Percentiles rank a stretch among this genome's conserved stretches.
Conservation (phyloP, 345 rosid genomes). For the Populus davidiana region DNA sequence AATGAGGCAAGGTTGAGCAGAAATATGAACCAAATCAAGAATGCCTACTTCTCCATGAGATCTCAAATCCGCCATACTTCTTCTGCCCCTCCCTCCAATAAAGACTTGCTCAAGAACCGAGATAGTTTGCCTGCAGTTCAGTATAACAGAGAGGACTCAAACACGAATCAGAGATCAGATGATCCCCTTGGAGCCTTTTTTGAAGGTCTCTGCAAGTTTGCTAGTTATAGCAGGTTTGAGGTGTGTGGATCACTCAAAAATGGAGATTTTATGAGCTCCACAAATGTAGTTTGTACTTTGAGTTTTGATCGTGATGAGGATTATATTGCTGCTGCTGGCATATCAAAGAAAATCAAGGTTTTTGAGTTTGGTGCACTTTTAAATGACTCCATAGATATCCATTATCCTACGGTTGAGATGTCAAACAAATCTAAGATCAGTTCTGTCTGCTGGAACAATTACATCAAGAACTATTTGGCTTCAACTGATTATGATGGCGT, state of each 20-base stretch:
- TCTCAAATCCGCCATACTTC: conserved; percentile 40
- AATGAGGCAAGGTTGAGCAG: conserved; percentile 37
- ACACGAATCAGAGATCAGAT: conserved; percentile 9
- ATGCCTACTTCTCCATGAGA: conserved; percentile 75
- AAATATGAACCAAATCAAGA: conserved; percentile 62
- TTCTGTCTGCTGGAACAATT: conserved; percentile 82
- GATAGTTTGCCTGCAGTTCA: background rate
- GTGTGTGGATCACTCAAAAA: conserved; percentile 64
- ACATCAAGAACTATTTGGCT: conserved; percentile 86
- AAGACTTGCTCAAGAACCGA: conserved; percentile 6
- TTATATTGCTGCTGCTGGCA: conserved; percentile 90
- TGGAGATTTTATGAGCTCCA: conserved; percentile 62
- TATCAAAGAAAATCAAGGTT: conserved; percentile 87
- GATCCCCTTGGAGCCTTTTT: conserved; percentile 73
- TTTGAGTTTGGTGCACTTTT: conserved; percentile 71
- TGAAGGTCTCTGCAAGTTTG: conserved; percentile 88
- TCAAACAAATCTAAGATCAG: conserved; percentile 79
- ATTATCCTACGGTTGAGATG: conserved; percentile 86
- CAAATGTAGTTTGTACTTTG: conserved; percentile 86
- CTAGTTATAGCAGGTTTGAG: conserved; percentile 68
- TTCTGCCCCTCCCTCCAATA: background rate
- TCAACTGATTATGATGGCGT: conserved; percentile 88
- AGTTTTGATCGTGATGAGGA: conserved; percentile 83
- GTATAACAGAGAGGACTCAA: conserved; percentile 38
- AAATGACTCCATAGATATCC: conserved; percentile 74